These are phyloP conservation scores for Jatropha multifida DNA, from an alignment of 441 rosid species.

Conservation along the genomic window DNA sequence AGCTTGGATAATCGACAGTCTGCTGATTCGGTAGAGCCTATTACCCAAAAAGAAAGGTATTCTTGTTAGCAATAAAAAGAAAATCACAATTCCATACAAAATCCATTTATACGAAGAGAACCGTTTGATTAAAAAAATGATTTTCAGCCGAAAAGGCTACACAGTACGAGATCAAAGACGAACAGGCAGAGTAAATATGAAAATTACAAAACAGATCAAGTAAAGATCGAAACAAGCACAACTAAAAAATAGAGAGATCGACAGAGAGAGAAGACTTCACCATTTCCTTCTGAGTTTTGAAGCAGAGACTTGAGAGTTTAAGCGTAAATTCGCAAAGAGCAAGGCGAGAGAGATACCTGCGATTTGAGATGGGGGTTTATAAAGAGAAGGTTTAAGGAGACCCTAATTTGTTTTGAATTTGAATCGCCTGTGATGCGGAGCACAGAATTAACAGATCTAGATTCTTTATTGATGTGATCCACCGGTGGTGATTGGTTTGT, in stretches of 20 bases:
- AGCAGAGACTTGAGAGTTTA: conserved; percentile 10
- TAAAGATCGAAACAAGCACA: background rate
- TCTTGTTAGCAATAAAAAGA: background rate
- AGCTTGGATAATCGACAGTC: conserved; percentile 55
- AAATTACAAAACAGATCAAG: background rate
- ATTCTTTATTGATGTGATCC: no score
- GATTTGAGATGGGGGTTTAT: conserved; percentile 18
- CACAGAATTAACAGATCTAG: background rate
- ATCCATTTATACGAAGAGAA: background rate
- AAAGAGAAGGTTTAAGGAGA: conserved; percentile 28
- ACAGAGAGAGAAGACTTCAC: background rate
- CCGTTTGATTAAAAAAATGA: no score
- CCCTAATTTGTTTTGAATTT: conserved; percentile 28
- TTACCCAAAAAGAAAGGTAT: background rate
- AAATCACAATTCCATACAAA: background rate
- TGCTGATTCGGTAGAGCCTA: conserved; percentile 59
- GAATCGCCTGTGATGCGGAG: background rate
- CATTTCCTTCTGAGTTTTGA: background rate
- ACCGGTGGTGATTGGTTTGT: background rate
- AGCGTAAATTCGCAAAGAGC: background rate
- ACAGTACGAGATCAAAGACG: conserved; percentile 4
- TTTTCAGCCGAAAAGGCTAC: background rate
- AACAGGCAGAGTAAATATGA: background rate
- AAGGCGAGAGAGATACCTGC: background rate
- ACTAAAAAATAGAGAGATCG: background rate